Evolutionary conservation across 768 basidiomycete genomes (phyloP).

Genomic region (Rhodotorula babjevae): DNA sequence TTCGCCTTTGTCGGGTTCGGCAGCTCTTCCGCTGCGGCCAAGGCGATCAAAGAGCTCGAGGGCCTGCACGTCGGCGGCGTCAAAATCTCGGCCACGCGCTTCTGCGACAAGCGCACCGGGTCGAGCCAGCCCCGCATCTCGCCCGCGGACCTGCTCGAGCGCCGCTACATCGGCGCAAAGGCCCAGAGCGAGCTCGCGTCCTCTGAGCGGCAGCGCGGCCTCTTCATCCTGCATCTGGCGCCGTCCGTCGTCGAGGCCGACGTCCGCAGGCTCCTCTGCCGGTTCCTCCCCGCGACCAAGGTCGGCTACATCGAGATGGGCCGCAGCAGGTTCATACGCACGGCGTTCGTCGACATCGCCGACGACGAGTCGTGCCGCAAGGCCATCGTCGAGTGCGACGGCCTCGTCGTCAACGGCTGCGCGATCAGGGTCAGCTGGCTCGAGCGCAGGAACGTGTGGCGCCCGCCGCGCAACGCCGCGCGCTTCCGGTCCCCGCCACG

Average conservation of each 20-base stretch:
- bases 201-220: background rate
- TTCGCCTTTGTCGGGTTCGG: background rate
- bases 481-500: no score
- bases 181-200: background rate
- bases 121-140: background rate
- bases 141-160: background rate
- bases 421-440: background rate
- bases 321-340: no score
- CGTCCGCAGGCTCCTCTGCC: background rate
- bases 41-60: fast-evolving
- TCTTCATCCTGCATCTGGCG: background rate
- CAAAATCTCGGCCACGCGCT: background rate
- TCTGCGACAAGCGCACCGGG: background rate
- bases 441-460: background rate
- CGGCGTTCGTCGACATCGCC: background rate
- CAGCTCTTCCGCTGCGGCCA: fast-evolving
- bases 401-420: background rate
- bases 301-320: background rate
- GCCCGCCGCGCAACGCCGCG: background rate
- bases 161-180: background rate
- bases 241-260: fast-evolving
- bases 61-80: background rate
- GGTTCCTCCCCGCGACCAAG: fast-evolving
- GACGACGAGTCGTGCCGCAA: background rate
- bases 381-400: conserved; percentile 5